Evolutionary conservation across 371 early-diverging fungal genomes (phyloP).

Genomic region (Actinomucor elegans): DNA sequence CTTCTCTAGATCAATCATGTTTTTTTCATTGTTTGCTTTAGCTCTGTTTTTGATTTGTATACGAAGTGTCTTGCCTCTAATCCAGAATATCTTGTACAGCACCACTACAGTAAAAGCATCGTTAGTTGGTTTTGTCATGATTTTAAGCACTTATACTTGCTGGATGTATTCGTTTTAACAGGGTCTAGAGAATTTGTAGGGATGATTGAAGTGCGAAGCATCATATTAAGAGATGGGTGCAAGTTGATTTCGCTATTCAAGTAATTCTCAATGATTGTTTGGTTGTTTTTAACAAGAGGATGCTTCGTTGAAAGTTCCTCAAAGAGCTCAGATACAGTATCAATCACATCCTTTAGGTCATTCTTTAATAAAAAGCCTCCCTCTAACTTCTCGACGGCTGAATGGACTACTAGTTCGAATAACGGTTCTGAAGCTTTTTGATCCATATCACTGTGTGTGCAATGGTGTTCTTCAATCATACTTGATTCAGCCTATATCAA

Average conservation of each 20-base stretch:
- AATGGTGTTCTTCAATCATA: conserved; percentile 57
- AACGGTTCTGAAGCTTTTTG: conserved; percentile 57
- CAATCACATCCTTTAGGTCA: conserved; percentile 60
- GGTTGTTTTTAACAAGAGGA: conserved; percentile 10
- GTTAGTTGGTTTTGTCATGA: not conserved
- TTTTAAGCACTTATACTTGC: conserved; percentile 19
- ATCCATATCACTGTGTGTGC: conserved; percentile 43
- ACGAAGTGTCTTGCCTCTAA: conserved; percentile 62
- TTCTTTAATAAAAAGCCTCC: conserved; percentile 41
- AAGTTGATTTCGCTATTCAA: conserved; percentile 11
- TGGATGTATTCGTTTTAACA: conserved; percentile 16
- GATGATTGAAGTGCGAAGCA: conserved; percentile 16
- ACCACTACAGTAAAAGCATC: conserved; percentile 29
- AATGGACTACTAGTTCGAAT: conserved; percentile 46
- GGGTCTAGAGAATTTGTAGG: conserved; percentile 13
- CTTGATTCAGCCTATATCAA: conserved; percentile 51
- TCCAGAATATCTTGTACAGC: conserved; percentile 53
- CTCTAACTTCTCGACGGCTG: conserved; percentile 38
- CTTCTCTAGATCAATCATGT: conserved; percentile 58
- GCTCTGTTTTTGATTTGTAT: conserved; percentile 58
- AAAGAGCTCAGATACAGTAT: conserved; percentile 54
- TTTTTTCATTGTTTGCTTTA: conserved; percentile 54
- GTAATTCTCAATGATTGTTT: conserved; percentile 15
- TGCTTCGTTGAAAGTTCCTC: conserved; percentile 53
- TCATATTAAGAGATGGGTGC: conserved; percentile 10